Percentiles rank a stretch among this genome's conserved stretches.
phyloP scores from a whole-genome alignment of 331 rosid species.

The Malus hybrid region DNA sequence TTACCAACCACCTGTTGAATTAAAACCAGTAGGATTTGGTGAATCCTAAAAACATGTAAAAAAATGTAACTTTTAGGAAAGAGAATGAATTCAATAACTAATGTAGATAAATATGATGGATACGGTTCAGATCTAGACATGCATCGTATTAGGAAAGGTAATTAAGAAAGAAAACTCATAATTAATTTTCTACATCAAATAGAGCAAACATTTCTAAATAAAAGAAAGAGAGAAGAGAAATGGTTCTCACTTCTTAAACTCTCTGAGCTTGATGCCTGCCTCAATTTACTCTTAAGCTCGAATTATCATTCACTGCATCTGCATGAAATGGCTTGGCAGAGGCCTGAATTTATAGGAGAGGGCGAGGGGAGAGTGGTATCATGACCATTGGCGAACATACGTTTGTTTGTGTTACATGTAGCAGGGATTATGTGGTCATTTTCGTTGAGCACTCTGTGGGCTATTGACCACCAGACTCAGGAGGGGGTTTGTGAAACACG shows the following conservation, averaged over 20 bases:
- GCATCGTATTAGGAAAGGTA: background rate
- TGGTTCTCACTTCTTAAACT: background rate
- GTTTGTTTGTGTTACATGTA: background rate
- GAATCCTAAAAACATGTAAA: background rate
- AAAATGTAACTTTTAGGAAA: background rate
- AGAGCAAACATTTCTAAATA: background rate
- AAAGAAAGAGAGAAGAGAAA: background rate
- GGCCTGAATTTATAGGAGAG: background rate
- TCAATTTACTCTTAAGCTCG: background rate
- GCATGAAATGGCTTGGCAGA: background rate
- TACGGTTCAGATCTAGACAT: background rate
- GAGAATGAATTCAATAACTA: background rate
- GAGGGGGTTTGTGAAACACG: background rate
- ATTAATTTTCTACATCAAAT: background rate
- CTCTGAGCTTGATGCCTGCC: background rate
- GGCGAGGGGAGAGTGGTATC: background rate
- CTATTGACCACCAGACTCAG: background rate
- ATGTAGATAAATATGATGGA: background rate
- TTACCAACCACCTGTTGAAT: background rate
- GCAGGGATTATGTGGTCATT: background rate
- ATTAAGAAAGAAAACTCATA: background rate
- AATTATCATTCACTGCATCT: background rate
- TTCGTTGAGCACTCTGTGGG: background rate
- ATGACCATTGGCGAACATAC: background rate
- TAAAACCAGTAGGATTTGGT: background rate